A percentile compares a stretch with the other conserved stretches of the same genome.
These are phyloP conservation scores for Hypericum perforatum DNA, from an alignment of 345 rosid species.

Conservation along the genomic window DNA sequence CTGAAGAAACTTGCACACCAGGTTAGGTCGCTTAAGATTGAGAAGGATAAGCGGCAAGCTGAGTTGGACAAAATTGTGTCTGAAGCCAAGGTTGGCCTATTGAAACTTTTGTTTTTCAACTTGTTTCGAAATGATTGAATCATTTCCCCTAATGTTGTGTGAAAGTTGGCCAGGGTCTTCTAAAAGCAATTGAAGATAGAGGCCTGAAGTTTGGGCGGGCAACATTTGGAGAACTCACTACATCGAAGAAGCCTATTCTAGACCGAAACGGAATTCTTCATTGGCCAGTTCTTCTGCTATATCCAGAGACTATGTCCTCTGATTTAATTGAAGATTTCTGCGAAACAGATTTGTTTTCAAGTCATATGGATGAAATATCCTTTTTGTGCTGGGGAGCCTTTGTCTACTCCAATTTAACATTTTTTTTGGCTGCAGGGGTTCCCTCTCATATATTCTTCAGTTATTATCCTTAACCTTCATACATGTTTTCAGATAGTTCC, in stretches of 20 bases:
- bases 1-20: constrained; percentile 48
- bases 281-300: constrained; percentile 85
- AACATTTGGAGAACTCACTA: constrained; percentile 61
- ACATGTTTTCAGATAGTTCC: constrained; percentile 76
- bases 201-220: constrained; percentile 73
- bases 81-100: constrained; percentile 59
- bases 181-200: constrained; percentile 57
- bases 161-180: constrained; percentile 35
- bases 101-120: not conserved
- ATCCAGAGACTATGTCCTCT: constrained; percentile 85
- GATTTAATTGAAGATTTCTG: constrained; percentile 87
- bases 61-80: constrained; percentile 45
- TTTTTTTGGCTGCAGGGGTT: not conserved
- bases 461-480: constrained; percentile 47
- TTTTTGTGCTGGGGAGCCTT: constrained; percentile 8
- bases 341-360: constrained; percentile 69
- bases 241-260: constrained; percentile 59
- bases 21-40: constrained; percentile 47
- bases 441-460: constrained; percentile 3
- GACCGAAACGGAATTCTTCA: constrained; percentile 68
- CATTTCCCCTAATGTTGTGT: not conserved
- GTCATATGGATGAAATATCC: constrained; percentile 92
- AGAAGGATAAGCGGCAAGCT: constrained; percentile 44
- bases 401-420: not conserved
- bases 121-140: constrained; percentile 2